Evolutionary conservation across 2,329 filamentous ascomycete genomes (phyloP).

Genomic region (Phialemoniopsis sp.): DNA sequence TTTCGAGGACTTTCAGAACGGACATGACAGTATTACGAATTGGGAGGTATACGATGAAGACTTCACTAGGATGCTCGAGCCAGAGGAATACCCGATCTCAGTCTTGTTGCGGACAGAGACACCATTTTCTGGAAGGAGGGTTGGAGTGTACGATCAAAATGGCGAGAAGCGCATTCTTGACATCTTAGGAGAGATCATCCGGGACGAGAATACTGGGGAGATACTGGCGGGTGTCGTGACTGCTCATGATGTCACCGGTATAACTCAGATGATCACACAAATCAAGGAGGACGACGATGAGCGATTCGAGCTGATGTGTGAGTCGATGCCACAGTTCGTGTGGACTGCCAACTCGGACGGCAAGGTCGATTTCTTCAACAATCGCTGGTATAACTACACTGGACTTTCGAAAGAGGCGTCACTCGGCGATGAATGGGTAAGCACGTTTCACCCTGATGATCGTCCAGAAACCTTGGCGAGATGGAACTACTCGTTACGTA

Average conservation of each 20-base stretch:
- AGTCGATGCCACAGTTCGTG: conserved; percentile 67
- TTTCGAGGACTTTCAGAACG: conserved; percentile 34
- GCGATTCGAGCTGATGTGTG: conserved; percentile 72
- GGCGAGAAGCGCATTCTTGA: conserved; percentile 57
- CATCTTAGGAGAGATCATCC: conserved; percentile 61
- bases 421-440: conserved; percentile 57
- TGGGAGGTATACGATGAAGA: conserved; percentile 64
- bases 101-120: conserved; percentile 57
- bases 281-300: conserved; percentile 69
- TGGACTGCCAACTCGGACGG: conserved; percentile 71
- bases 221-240: conserved; percentile 71
- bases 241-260: conserved; percentile 67
- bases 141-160: conserved; percentile 58
- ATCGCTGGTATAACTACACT: conserved; percentile 77
- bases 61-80: conserved; percentile 53
- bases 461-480: conserved; percentile 45
- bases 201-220: conserved; percentile 63
- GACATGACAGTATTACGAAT: conserved; percentile 51
- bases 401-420: conserved; percentile 61
- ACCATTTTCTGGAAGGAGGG: conserved; percentile 52
- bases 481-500: conserved; percentile 61
- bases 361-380: conserved; percentile 68
- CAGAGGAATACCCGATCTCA: conserved; percentile 64
- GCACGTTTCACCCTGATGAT: conserved; percentile 68
- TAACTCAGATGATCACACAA: conserved; percentile 63